Evolutionary conservation across 2,329 filamentous ascomycete species (phyloP).

Genomic region (Penicillium sp.): DNA sequence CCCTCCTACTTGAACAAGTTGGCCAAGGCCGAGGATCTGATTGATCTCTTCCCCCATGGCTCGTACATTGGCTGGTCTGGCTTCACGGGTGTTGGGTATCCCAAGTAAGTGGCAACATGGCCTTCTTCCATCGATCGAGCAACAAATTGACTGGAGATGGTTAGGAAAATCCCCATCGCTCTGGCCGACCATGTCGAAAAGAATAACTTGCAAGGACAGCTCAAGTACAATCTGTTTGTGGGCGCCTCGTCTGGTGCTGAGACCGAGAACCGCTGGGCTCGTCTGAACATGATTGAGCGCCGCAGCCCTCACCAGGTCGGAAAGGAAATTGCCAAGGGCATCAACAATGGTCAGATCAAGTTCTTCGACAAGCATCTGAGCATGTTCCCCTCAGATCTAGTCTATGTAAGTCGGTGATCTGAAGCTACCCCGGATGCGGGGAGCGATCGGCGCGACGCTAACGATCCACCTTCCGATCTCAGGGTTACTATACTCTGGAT

Average conservation of each 20-base stretch:
- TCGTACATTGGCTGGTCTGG: conserved; percentile 88
- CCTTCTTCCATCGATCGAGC: no score
- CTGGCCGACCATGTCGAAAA: conserved; percentile 84
- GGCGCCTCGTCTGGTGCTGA: conserved; percentile 85
- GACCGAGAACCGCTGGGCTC: conserved; percentile 89
- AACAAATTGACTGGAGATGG: background rate
- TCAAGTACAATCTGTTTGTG: conserved; percentile 82
- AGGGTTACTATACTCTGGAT: conserved; percentile 79
- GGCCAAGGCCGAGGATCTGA: conserved; percentile 69
- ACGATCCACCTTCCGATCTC: conserved; percentile 7
- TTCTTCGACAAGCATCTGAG: conserved; percentile 92
- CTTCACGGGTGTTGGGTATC: conserved; percentile 85
- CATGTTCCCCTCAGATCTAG: conserved; percentile 84
- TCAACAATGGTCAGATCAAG: conserved; percentile 80
- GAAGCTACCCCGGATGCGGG: no score
- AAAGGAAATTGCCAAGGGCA: conserved; percentile 83
- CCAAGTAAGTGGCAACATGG: conserved; percentile 55
- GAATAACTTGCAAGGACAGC: conserved; percentile 74
- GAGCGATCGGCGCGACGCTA: conserved; percentile 7
- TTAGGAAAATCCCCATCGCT: conserved; percentile 72
- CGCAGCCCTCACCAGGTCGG: conserved; percentile 82
- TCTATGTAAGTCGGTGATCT: conserved; percentile 58
- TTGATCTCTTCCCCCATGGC: conserved; percentile 75
- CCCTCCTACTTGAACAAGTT: conserved; percentile 76
- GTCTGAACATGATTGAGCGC: conserved; percentile 81